Evolutionary conservation across 2,329 filamentous ascomycete genomes (phyloP).

Genomic region (Zymoseptoria crescenta): DNA sequence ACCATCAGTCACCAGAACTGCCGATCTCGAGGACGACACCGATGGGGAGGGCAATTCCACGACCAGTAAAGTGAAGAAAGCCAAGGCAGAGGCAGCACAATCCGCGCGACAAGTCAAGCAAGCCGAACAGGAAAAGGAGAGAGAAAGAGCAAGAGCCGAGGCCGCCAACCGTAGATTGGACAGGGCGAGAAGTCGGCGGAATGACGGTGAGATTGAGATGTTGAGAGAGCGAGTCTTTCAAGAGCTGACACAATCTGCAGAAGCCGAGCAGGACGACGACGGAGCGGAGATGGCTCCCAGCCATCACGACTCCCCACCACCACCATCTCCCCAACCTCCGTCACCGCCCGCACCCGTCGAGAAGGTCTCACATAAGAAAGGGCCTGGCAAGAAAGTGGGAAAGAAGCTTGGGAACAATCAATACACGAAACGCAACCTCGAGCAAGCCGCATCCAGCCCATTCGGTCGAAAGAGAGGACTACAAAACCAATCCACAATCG

Average conservation of each 20-base stretch:
- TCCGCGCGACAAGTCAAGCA: slow-evolving; percentile 56
- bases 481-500: slow-evolving; percentile 21
- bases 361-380: slow-evolving; percentile 52
- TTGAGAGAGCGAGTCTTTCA: neutral
- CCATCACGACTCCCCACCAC: slow-evolving; percentile 30
- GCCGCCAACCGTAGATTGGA: slow-evolving; percentile 73
- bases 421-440: slow-evolving; percentile 56
- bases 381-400: slow-evolving; percentile 44
- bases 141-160: slow-evolving; percentile 65
- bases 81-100: slow-evolving; percentile 38
- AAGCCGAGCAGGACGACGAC: slow-evolving; percentile 54
- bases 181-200: slow-evolving; percentile 69
- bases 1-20: slow-evolving; percentile 38
- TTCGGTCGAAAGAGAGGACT: slow-evolving; percentile 23
- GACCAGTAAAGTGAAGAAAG: slow-evolving; percentile 32
- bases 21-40: slow-evolving; percentile 54
- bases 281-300: slow-evolving; percentile 48
- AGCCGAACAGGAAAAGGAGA: slow-evolving; percentile 57
- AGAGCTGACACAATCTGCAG: slow-evolving; percentile 5
- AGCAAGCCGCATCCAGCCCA: slow-evolving; percentile 46
- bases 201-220: slow-evolving; percentile 56
- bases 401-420: slow-evolving; percentile 69
- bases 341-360: slow-evolving; percentile 31
- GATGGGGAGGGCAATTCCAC: slow-evolving; percentile 53
- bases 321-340: slow-evolving; percentile 38